Base-by-base conservation (phyloP, 306 rosid species). In the Begonia peltatifolia region DNA sequence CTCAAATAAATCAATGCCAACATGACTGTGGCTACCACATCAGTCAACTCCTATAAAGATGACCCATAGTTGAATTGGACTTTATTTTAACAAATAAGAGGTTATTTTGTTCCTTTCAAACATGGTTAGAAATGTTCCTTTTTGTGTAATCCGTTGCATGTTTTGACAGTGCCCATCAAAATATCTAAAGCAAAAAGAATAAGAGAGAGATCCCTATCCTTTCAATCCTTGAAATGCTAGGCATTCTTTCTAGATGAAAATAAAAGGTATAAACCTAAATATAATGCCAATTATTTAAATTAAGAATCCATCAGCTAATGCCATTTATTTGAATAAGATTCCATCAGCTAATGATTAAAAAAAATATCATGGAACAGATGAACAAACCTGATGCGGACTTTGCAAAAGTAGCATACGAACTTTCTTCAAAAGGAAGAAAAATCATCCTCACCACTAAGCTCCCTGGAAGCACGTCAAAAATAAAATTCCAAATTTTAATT, bases 351-450 rank as follows among this genome's bases (percentile, higher is more conserved):
- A 9, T 56, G 20, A 53, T 17, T 42, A 36, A 60, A 6, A 58
- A 58, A 54, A 8, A 53, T 36, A 61, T 7, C 63, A 61, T 66
- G 50, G 63, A 65, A 62, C 46, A 79, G 71, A 67, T 64, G 87
- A 68, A 78, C 38, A 63, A 76, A 90, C 97, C 94, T 85, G 97
- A 90, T 47, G 87, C 94, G 62, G 82, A 90, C 94, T 85, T 85
- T 69, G 95, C 95, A 85, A 90, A 90, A 54, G 97, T 73, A 54
- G 86, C 59, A 46, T 70, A 90, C 36, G 95, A 78, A 73, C 95
- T 90, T 75, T 90, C 97, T 80, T 90, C 97, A 53, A 85, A 90
- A 64, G 95, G 95, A 76, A 90, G 88, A 73, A 90, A 80, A 63
- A 90, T 74, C 71, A 90, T 55, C 70, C 97, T 81, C 69, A 85